Evolutionary conservation across 805 yeast species (phyloP).

Genomic region (Yarrowia sp.): DNA sequence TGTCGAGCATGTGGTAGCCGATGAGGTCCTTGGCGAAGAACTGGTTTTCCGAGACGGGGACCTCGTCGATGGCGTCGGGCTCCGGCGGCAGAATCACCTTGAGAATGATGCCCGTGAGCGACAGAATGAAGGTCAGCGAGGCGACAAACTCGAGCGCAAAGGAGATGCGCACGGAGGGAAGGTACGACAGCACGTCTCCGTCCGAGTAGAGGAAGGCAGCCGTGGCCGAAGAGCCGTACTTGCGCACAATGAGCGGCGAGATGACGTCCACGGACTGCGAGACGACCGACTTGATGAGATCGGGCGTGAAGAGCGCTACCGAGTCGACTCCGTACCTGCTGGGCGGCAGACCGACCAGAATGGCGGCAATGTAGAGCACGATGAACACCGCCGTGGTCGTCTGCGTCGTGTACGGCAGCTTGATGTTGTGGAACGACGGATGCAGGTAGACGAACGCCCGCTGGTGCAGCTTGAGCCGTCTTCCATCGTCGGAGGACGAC

Average conservation of each 20-base stretch:
- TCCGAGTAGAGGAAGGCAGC: constrained; percentile 14
- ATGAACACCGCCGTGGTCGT: constrained; percentile 3
- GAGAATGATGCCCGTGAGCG: constrained; percentile 49
- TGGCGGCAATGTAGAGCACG: constrained; percentile 15
- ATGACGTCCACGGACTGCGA: constrained; percentile 1
- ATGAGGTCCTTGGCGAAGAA: constrained; percentile 44
- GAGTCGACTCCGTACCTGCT: constrained; percentile 22
- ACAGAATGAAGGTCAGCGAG: constrained; percentile 50
- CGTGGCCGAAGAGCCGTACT: constrained; percentile 4
- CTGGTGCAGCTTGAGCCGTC: constrained; percentile 16
- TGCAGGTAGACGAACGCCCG: constrained; percentile 8
- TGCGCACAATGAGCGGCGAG: constrained; percentile 19
- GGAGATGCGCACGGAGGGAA: constrained; percentile 20
- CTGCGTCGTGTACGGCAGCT: constrained; percentile 7
- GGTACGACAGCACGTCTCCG: constrained; percentile 6
- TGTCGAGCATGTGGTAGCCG: constrained; percentile 61
- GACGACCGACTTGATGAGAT: background rate
- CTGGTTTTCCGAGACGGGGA: constrained; percentile 31
- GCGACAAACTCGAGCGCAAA: constrained; percentile 53
- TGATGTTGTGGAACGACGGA: constrained; percentile 16
- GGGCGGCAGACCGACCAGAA: constrained; percentile 9
- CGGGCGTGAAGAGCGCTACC: constrained; percentile 9
- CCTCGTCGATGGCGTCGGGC: constrained; percentile 33
- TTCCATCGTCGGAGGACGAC: constrained; percentile 3
- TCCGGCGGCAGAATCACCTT: constrained; percentile 40